Percentiles rank a stretch among this genome's conserved stretches.
phyloP scores from a whole-genome alignment of 306 rosid genomes.

The Fragaria iinumae region DNA sequence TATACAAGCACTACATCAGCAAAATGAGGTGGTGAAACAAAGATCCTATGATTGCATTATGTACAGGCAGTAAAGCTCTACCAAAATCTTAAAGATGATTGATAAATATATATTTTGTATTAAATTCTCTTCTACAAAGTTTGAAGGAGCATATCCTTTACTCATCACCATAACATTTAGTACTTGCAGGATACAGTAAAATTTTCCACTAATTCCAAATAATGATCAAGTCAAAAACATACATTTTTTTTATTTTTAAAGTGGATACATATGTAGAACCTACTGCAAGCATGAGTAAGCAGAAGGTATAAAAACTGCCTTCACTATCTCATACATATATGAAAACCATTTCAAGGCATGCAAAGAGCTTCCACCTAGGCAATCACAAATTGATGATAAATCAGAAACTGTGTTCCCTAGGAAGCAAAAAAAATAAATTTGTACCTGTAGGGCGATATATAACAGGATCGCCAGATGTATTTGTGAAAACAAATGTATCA shows the following conservation, averaged over 20 bases:
- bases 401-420: background rate
- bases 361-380: background rate
- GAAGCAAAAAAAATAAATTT: slow-evolving; percentile 8
- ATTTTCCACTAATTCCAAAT: background rate
- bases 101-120: background rate
- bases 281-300: background rate
- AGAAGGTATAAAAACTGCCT: background rate
- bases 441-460: slow-evolving; percentile 88
- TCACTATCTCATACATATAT: background rate
- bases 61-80: background rate
- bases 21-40: background rate
- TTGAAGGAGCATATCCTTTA: background rate
- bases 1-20: background rate
- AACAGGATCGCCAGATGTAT: slow-evolving; percentile 59
- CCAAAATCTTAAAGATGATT: background rate
- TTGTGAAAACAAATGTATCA: slow-evolving; percentile 78
- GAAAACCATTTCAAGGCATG: background rate
- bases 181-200: background rate
- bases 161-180: background rate
- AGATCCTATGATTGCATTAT: background rate
- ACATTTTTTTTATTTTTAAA: background rate
- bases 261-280: background rate
- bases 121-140: background rate
- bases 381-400: background rate
- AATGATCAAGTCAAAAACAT: background rate